Conservation (phyloP, 2,329 filamentous ascomycete species). For the Pyricularia grisea region DNA sequence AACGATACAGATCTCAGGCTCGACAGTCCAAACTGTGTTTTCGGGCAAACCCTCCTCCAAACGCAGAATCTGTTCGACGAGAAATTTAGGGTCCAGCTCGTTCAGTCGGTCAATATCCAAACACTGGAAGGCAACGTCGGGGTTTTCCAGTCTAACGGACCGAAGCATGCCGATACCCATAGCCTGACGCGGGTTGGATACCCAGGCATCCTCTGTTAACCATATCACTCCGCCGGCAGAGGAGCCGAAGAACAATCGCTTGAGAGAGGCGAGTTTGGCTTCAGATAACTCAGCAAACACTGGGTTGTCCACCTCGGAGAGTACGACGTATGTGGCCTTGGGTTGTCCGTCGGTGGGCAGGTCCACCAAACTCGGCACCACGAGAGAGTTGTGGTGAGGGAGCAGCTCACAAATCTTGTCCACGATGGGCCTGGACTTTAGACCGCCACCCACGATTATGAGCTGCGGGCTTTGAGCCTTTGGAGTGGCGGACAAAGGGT, state of each 20-base stretch:
- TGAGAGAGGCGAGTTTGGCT: not conserved
- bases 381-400: conserved; percentile 8
- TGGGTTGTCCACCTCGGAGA: not conserved
- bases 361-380: not conserved
- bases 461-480: not conserved
- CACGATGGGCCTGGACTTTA: conserved; percentile 13
- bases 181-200: conserved; percentile 13
- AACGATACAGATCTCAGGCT: conserved; percentile 17
- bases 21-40: conserved; percentile 16
- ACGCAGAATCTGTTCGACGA: conserved; percentile 10
- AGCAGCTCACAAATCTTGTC: conserved; percentile 11
- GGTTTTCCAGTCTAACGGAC: conserved; percentile 11
- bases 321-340: not conserved
- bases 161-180: conserved; percentile 14
- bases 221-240: conserved; percentile 14
- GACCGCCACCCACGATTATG: not conserved
- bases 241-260: conserved; percentile 5
- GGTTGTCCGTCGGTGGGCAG: not conserved
- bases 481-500: not conserved
- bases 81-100: not conserved
- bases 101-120: conserved; percentile 11
- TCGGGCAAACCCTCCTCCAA: conserved; percentile 9
- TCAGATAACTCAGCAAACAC: not conserved
- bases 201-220: conserved; percentile 17
- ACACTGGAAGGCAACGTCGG: conserved; percentile 13